Evolutionary conservation across 805 yeast species (phyloP).

Genomic region (Candida orba): DNA sequence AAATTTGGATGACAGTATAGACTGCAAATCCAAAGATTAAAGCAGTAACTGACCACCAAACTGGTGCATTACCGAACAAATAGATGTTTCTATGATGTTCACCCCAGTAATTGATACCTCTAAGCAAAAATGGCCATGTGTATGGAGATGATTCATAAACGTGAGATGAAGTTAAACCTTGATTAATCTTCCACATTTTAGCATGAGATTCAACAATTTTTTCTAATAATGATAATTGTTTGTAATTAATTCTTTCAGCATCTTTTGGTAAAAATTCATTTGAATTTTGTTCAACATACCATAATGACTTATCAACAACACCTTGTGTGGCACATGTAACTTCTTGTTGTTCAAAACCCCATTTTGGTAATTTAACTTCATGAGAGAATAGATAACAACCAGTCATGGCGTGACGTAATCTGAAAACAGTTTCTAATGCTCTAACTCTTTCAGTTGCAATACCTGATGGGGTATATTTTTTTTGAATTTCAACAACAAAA

Average conservation of each 20-base stretch:
- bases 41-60: constrained; percentile 67
- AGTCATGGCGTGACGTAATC: constrained; percentile 72
- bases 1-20: constrained; percentile 35
- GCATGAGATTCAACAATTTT: constrained; percentile 61
- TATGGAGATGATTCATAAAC: constrained; percentile 64
- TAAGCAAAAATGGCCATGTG: constrained; percentile 65
- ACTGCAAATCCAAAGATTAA: constrained; percentile 43
- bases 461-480: constrained; percentile 40
- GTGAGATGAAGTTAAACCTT: constrained; percentile 62
- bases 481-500: constrained; percentile 67
- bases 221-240: constrained; percentile 42
- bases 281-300: constrained; percentile 69
- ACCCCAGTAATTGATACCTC: constrained; percentile 83
- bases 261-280: constrained; percentile 39
- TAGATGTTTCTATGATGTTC: constrained; percentile 55
- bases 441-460: constrained; percentile 48
- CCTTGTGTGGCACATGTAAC: constrained; percentile 76
- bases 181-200: constrained; percentile 74
- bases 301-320: constrained; percentile 47
- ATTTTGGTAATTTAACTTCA: constrained; percentile 65
- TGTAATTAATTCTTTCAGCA: constrained; percentile 47
- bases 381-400: constrained; percentile 76
- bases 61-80: constrained; percentile 69
- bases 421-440: constrained; percentile 64
- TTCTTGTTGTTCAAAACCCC: constrained; percentile 84